Base-by-base conservation (phyloP, 306 rosid genomes). In the Quercus engelmannii region DNA sequence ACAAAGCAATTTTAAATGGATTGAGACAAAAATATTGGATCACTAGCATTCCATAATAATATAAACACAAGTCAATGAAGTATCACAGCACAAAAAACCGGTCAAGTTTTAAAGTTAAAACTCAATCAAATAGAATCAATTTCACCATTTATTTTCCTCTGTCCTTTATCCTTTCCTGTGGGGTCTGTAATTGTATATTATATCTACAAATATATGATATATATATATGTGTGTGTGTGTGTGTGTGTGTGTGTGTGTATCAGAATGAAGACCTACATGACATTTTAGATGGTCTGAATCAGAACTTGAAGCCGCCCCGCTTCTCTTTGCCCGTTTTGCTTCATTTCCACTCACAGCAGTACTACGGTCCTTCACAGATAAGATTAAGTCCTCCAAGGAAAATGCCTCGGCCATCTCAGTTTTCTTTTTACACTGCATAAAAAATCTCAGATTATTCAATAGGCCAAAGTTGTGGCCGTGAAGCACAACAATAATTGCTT, bases 371-470 rank as follows among this genome's bases (percentile, higher is more conserved):
- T 89, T 87, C 26, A 78, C 68, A 62, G 83, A 78, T 19, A 78
- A 73, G 65, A 90, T 81, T 61, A 94, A 69, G 79, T 87, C 91
- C 71, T 89, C 96, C 85, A 86, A 78, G 68, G 92, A 89, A 84
- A 82, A 83, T 56, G 78, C 77, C 77, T 49, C 38, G 65, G 83
- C 41, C 80, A 81, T 80, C 76, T 82, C 84, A 70, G 78, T 86
- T 78, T 89, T 88, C 73, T 82, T 71, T 73, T 55, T 76, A 75
- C 74, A 78, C 98, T 94, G 96, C 90, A 86, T 76, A 78, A 28
- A 75, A 76, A 76, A 76, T 74, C 83, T 74, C 75, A 75, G 77
- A 80, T 78, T 49, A 76, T 73, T 46, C 75, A 85, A 78, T 57
- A 41, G 25, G 57, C 57, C 64, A 55, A 35, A 68, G 46, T 52